Evolutionary conservation across 371 early-diverging fungal genomes (phyloP).

Genomic region (Mucor velutinosus): DNA sequence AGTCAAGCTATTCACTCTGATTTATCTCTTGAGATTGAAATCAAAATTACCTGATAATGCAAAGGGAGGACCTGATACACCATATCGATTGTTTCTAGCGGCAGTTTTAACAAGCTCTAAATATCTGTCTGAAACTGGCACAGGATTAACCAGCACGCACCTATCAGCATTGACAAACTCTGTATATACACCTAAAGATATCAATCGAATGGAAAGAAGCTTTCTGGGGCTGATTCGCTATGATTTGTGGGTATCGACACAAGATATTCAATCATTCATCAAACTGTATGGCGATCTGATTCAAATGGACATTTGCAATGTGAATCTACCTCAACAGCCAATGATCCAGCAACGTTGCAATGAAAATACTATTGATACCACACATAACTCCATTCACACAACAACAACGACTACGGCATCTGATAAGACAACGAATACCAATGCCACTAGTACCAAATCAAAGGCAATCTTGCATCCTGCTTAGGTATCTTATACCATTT

Average conservation of each 20-base stretch:
- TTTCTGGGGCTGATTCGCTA: conserved; percentile 52
- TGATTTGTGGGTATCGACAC: conserved; percentile 28
- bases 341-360: not conserved
- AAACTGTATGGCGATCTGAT: conserved; percentile 17
- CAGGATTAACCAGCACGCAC: conserved; percentile 20
- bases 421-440: not conserved
- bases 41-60: conserved; percentile 54
- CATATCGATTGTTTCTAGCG: conserved; percentile 66
- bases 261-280: conserved; percentile 29
- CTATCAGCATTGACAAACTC: conserved; percentile 56
- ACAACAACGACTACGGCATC: not conserved
- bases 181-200: conserved; percentile 55
- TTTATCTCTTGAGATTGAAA: conserved; percentile 66
- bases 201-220: conserved; percentile 67
- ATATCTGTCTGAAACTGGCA: conserved; percentile 27
- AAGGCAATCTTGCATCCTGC: conserved; percentile 8
- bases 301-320: conserved; percentile 14
- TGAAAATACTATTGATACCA: not conserved
- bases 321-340: conserved; percentile 5
- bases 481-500: not conserved
- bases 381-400: not conserved
- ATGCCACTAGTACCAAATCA: not conserved
- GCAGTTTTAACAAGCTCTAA: conserved; percentile 64
- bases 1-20: conserved; percentile 40
- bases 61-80: conserved; percentile 63